Base-by-base conservation (phyloP, 2,329 filamentous ascomycete genomes). In the Talaromyces sp. region DNA sequence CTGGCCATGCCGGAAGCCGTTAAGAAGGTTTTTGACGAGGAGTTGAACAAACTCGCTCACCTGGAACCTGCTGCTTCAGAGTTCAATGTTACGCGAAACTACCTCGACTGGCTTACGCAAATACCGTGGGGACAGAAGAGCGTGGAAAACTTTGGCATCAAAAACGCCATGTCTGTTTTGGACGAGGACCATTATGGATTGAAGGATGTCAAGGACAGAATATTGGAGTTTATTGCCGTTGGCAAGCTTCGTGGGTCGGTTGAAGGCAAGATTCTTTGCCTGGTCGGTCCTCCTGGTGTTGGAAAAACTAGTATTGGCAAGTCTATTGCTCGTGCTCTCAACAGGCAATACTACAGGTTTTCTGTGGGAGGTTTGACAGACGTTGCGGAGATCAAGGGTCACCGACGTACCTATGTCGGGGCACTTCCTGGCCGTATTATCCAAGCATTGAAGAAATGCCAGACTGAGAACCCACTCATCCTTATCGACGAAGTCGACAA, bases 281-380 rank as follows among this genome's bases (percentile, higher is more conserved):
- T 99, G 72, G 96, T 99, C 60, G 95, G 95, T 0, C 95, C 95
- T 58, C 95, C 95, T 19, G 95, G 95, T 81, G 95, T 99, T 28
- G 95, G 95, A 70, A 99, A 99, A 82, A 99, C 95, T 2, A 97
- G 93, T 75, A 99, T 99, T 67, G 95, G 95, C 73, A 99, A 99
- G 76, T 98, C 93, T 0, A 97, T 99, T 69, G 95, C 95, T 17
- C 86, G 93, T 60, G 96, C 95, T 30, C 81, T 99, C 62, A 97
- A 97, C 78, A 85, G 96, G 62, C 89, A 99, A 72, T 99, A 99
- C 80, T 99, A 99, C 81, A 87, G 95, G 68, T 99, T 99, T 82
- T 97, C 93, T 71, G 95, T 99, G 9, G 95, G 95, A 72, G 95
- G 95, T 68, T 83, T 99, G 67, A 96, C 93, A 4, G 95, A 99